phyloP scores from a whole-genome alignment of 1,284 basidiomycete genomes.

The Ustilago nuda region DNA sequence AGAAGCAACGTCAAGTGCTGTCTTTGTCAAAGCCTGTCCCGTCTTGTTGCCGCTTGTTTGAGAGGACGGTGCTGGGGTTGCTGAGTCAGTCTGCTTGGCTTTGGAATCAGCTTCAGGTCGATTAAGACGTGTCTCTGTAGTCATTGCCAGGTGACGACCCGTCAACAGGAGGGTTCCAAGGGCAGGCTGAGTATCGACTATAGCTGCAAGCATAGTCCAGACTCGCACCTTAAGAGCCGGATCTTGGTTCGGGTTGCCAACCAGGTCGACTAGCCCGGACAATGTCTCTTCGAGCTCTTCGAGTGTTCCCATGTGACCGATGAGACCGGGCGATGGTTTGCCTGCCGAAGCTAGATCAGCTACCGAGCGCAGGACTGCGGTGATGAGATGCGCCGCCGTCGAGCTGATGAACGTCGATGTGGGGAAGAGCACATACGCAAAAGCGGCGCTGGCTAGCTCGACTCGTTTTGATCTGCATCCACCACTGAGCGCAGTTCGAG shows the following conservation, averaged over 20 bases:
- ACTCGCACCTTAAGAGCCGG: conserved; percentile 77
- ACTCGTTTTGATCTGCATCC: conserved; percentile 41
- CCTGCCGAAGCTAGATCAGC: conserved; percentile 31
- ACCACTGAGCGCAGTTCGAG: conserved; percentile 28
- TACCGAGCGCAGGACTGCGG: conserved; percentile 48
- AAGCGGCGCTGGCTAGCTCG: conserved; percentile 50
- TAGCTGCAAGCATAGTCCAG: conserved; percentile 85
- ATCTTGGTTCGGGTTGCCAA: conserved; percentile 74
- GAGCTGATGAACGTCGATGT: conserved; percentile 48
- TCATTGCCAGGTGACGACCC: conserved; percentile 74
- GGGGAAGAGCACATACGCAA: conserved; percentile 49
- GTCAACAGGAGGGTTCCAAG: conserved; percentile 84
- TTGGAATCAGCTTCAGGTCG: conserved; percentile 45
- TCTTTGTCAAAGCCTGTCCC: conserved; percentile 50
- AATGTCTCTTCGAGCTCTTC: conserved; percentile 62
- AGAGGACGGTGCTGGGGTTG: conserved; percentile 29
- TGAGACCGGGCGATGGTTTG: conserved; percentile 43
- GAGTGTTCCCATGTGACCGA: conserved; percentile 66
- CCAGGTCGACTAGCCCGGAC: conserved; percentile 52
- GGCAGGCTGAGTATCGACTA: conserved; percentile 87
- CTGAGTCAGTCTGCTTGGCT: conserved; percentile 52
- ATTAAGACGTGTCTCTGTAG: conserved; percentile 46
- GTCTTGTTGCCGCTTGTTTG: conserved; percentile 9
- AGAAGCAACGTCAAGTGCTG: conserved; percentile 72
- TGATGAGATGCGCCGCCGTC: conserved; percentile 56